Evolutionary conservation across 169 alveolate genomes (phyloP).

Genomic region (Plasmodium reichenowi): DNA sequence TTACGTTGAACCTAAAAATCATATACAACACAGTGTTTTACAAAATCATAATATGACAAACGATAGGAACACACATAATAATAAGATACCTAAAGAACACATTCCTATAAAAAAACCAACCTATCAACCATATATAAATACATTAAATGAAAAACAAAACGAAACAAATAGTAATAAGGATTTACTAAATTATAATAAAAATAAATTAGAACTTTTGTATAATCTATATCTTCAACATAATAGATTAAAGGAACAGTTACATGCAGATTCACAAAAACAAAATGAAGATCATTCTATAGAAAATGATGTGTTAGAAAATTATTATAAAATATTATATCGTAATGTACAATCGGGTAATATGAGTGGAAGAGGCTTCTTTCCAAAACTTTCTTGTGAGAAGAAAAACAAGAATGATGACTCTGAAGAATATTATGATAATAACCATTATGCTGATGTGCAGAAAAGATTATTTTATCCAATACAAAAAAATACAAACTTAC

Average conservation of each 20-base stretch:
- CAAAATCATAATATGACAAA: too few species aligned
- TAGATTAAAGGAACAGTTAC: neutral
- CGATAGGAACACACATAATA: neutral
- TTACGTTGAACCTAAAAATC: too few species aligned
- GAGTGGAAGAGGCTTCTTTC: neutral
- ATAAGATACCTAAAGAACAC: neutral
- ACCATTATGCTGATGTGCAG: neutral
- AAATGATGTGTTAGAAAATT: constrained; percentile 37
- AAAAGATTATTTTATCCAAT: too few species aligned
- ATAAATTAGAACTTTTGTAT: constrained; percentile 32
- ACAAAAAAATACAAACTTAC: too few species aligned
- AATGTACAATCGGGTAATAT: constrained; percentile 7
- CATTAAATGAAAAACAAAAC: constrained; percentile 12
- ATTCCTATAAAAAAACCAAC: neutral
- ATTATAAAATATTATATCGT: constrained; percentile 17
- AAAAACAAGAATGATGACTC: neutral
- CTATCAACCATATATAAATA: neutral
- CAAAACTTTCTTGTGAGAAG: too few species aligned
- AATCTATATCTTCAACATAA: constrained; percentile 17
- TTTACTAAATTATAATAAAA: neutral
- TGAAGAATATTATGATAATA: neutral
- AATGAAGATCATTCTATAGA: neutral
- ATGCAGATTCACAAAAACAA: neutral
- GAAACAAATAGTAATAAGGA: neutral
- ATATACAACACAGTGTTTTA: too few species aligned